A percentile compares a stretch with the other conserved stretches of the same genome.
Evolutionary conservation across 345 rosid genomes (phyloP).

Genomic region (Firmiana major): DNA sequence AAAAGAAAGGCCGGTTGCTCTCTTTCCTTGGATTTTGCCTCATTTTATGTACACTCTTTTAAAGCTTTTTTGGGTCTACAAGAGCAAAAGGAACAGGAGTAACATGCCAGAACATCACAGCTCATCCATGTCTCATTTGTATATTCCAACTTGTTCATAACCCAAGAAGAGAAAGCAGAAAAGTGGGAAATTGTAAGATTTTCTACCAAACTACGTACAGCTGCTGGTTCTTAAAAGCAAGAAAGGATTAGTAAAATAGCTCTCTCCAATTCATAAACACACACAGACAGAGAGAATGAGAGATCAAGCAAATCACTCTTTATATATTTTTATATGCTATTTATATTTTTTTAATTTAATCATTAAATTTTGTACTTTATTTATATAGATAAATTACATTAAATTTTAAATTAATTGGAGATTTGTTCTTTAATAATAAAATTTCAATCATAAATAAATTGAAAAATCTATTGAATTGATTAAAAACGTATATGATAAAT

Average conservation of each 20-base stretch:
- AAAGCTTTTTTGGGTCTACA: not conserved
- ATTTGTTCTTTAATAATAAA: no score
- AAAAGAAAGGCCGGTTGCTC: not conserved
- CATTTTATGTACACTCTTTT: not conserved
- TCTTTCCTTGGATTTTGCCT: no score
- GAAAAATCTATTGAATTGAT: no score
- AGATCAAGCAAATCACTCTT: not conserved
- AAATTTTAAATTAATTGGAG: no score
- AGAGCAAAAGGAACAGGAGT: not conserved
- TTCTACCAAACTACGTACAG: slow-evolving; percentile 36
- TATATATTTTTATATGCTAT: no score
- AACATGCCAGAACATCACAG: slow-evolving; percentile 1
- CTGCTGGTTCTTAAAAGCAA: slow-evolving; percentile 31
- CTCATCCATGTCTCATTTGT: slow-evolving; percentile 14
- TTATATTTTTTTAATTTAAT: no score
- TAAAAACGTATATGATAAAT: no score
- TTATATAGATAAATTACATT: no score
- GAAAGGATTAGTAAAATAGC: slow-evolving; percentile 22
- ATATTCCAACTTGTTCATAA: slow-evolving; percentile 3
- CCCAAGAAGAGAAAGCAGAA: slow-evolving; percentile 19
- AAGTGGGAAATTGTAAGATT: slow-evolving; percentile 32
- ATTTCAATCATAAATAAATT: no score
- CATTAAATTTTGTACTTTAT: no score
- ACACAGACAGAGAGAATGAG: slow-evolving; percentile 1
- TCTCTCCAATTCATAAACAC: not conserved